Base-by-base conservation (phyloP, 176 grass and related monocot species). In the Hordeum marinum region DNA sequence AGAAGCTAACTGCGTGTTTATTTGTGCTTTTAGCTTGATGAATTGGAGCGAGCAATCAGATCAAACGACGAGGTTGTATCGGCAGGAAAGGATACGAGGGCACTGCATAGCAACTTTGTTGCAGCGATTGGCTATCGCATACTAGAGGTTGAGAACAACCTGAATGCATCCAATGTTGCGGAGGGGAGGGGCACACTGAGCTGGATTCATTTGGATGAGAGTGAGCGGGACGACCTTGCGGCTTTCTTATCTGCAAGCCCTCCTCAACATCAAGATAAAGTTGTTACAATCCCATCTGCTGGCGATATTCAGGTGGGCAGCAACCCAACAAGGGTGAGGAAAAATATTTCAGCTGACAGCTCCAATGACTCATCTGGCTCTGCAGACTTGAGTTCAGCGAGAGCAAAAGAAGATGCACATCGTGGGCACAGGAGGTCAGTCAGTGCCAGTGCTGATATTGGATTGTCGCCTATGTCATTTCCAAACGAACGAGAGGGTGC, bases 171-270 rank as follows among this genome's bases (percentile, higher is more conserved):
- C n/a, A 95, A 83, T 83, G 11, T 84, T 34, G 61, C 87, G 7
- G 90, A 90, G 17, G 87, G 80, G 32, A 87, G 72, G 71, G 73
- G 72, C 11, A 36, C 65, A 0, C 55, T 93, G 15, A 91, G 87
- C 31, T 93, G 91, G 95, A 89, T 98, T 87, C 84, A 89, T 37
- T 85, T 98, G 81, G 89, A 93, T 75, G 80, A 93, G 54, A 72
- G 74, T 57, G 95, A 98, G 78, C 68, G 95, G 6, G 87, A 94
- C 10, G 95, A 98, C 60, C 92, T 98, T 75, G 92, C 92, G 1
- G 87, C 79, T 21, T 98, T 98, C 87, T 80, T 98, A 40, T 86
- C 90, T 61, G 79, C 86, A 13, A 50, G 34, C 55, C 80, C 86
- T 69, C 68, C 66, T 40, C 84, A 88, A 9, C 87, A 76, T 66